These are phyloP conservation scores for Rosellinia necatrix DNA, from an alignment of 2,329 filamentous ascomycete genomes.

Conservation along the genomic window DNA sequence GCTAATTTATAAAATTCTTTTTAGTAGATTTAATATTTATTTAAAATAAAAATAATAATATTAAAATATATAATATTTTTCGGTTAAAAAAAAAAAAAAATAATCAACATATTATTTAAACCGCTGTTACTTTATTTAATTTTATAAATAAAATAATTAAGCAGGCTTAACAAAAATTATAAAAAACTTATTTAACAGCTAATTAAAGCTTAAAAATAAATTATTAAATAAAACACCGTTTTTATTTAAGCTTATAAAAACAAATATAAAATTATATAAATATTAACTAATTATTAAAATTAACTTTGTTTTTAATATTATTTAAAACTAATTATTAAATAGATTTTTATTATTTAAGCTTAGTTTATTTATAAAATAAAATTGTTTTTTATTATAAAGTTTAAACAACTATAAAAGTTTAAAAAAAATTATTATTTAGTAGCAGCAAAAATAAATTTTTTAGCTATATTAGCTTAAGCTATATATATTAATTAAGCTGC, in stretches of 20 bases:
- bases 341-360: background rate
- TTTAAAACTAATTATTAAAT: background rate
- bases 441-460: background rate
- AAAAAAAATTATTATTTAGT: background rate
- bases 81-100: background rate
- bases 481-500: too few relatives aligned
- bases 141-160: too few relatives aligned
- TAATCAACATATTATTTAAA: too few relatives aligned
- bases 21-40: background rate
- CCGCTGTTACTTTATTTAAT: too few relatives aligned
- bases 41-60: background rate
- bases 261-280: background rate
- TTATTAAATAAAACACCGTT: background rate
- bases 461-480: background rate
- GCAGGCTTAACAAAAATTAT: background rate
- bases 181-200: background rate
- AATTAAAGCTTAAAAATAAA: background rate
- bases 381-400: background rate
- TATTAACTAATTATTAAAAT: background rate
- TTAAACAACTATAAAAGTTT: background rate
- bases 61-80: too few relatives aligned
- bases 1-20: background rate
- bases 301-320: background rate
- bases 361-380: background rate
- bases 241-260: background rate